Evolutionary conservation across 2,329 filamentous ascomycete species (phyloP), one percentile per base, ranked within the genome.

Genomic region (Blastomyces gilchristii): DNA sequence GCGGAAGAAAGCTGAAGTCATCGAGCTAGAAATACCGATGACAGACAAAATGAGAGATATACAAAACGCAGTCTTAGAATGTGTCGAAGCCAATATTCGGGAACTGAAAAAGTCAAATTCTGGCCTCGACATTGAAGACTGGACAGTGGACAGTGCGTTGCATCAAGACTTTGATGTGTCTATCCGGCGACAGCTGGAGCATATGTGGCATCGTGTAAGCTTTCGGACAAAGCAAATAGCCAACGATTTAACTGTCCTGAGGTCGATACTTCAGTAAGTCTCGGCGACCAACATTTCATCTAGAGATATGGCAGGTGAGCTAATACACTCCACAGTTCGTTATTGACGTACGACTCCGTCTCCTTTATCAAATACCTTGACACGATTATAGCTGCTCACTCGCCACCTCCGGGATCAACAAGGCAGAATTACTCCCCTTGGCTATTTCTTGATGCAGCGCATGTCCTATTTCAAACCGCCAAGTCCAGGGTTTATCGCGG

Each of bases 211-310:
- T 78, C 86, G 94, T 62, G 90, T 96, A 60, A 97, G 89, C 74
- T 96, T 90, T 82, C 91, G 94, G 75, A 97, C 93, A 1, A 90
- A 89, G 70, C 92, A 97, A 75, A 96, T 99, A 68, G 93, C 96
- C 63, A 88, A 87, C 69, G 94, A 97, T 72, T 75, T 99, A 68
- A 88, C 87, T 0, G 86, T 96, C 22, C 81, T 99, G 47, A 85
- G 93, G 63, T 86, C 85, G 28, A 87, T 97, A 74, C 82, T 99
- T 18, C 88, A 93, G 75, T 88, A 81, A 45, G 76, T 67, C 28
- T 34, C 12, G 12, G n/a, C 43, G 5, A 52, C 41, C 11, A 62
- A 16, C 2, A 3, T 54, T 22, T 34, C 62, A 16, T 34, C 9
- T 28, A 31, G 28, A 9, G 53, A 28, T 7, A 22, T 39, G 28